Conservation (phyloP, 2,329 filamentous ascomycete species). For the Exserohilum turcica region DNA sequence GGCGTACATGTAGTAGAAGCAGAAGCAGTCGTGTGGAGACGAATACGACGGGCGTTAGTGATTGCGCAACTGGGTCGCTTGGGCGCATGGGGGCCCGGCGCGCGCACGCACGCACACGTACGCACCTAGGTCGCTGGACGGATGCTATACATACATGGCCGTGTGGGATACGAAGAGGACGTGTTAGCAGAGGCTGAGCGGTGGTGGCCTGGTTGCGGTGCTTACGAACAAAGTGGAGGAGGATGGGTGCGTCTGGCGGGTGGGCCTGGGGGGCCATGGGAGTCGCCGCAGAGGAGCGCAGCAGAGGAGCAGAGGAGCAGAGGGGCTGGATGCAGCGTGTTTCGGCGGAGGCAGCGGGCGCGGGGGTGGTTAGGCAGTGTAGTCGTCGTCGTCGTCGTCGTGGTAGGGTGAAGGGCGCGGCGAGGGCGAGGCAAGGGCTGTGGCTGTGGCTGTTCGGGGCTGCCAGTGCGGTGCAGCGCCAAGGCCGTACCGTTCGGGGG, state of each 20-base stretch:
- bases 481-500: constrained; percentile 1
- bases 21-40: constrained; percentile 77
- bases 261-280: neutral
- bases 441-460: no score
- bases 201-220: constrained; percentile 3
- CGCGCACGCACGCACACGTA: no score
- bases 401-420: no score
- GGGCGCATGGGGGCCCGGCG: constrained; percentile 8
- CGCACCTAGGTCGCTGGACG: no score
- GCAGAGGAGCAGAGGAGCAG: constrained; percentile 1
- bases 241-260: constrained; percentile 59
- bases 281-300: neutral
- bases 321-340: neutral
- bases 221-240: constrained; percentile 75
- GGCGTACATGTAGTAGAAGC: no score
- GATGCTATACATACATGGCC: no score
- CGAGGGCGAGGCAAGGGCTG: no score
- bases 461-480: no score
- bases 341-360: constrained; percentile 5
- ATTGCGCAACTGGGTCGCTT: constrained; percentile 11
- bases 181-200: constrained; percentile 30
- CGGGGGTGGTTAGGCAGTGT: neutral
- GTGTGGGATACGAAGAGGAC: constrained; percentile 23
- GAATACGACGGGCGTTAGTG: constrained; percentile 1
- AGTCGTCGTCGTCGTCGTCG: neutral